These are phyloP conservation scores for Diaporthe eres DNA, from an alignment of 2,329 filamentous ascomycete genomes.

Conservation along the genomic window DNA sequence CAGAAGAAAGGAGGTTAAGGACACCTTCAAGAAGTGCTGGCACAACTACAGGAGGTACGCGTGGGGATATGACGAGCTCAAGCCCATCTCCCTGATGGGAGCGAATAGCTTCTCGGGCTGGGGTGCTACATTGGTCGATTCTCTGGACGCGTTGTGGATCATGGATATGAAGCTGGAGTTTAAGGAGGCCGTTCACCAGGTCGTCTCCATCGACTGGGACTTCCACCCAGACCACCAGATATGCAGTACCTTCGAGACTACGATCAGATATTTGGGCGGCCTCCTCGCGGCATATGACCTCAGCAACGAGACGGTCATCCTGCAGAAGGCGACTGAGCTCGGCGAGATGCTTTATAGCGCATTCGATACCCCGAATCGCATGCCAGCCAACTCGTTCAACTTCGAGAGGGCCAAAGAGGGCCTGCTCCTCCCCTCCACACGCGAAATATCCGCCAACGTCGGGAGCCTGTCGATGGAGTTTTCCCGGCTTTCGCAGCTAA, in stretches of 20 bases:
- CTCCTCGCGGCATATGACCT: conserved; percentile 67
- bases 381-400: conserved; percentile 63
- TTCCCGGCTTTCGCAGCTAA: conserved; percentile 80
- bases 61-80: conserved; percentile 70
- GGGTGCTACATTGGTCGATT: conserved; percentile 72
- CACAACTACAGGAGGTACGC: conserved; percentile 67
- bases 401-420: conserved; percentile 59
- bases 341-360: conserved; percentile 67
- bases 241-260: conserved; percentile 75
- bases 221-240: conserved; percentile 52
- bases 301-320: conserved; percentile 60
- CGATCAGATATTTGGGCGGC: conserved; percentile 68
- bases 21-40: conserved; percentile 63
- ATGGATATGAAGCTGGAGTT: conserved; percentile 72
- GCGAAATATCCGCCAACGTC: conserved; percentile 60
- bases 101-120: conserved; percentile 67
- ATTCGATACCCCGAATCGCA: conserved; percentile 68
- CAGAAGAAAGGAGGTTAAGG: conserved; percentile 55
- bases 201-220: conserved; percentile 69
- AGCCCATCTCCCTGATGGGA: conserved; percentile 62
- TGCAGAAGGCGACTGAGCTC: conserved; percentile 66
- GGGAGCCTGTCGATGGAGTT: conserved; percentile 83
- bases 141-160: conserved; percentile 72
- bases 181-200: conserved; percentile 61
- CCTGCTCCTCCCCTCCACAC: conserved; percentile 52